Evolutionary conservation across 2,329 filamentous ascomycete genomes (phyloP).

Genomic region (Talaromyces funiculosus): DNA sequence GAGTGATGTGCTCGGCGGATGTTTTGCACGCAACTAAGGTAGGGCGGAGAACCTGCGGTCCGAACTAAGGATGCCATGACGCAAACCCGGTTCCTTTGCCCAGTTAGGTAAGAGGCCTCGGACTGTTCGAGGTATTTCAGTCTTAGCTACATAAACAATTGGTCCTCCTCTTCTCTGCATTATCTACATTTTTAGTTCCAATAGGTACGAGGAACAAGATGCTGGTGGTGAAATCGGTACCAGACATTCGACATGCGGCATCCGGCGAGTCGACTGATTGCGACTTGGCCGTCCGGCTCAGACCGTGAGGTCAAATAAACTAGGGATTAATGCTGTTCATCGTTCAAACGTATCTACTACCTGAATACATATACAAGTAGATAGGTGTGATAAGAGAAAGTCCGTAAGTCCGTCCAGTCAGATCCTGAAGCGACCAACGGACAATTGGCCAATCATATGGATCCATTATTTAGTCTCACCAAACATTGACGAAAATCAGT

Average conservation of each 20-base stretch:
- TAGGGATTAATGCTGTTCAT: not conserved
- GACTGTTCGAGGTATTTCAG: not conserved
- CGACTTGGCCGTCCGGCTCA: not conserved
- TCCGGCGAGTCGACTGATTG: not conserved
- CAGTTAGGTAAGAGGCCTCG: not conserved
- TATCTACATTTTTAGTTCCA: not conserved
- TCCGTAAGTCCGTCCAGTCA: not conserved
- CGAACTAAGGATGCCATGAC: slow-evolving; percentile 1
- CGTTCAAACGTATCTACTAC: not conserved
- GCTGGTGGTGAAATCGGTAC: not conserved
- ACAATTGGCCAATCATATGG: not conserved
- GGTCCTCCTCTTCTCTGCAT: not conserved
- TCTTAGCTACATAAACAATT: no score
- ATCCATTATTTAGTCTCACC: not conserved
- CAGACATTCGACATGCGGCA: not conserved
- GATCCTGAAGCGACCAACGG: not conserved
- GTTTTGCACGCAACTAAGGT: not conserved
- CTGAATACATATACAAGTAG: not conserved
- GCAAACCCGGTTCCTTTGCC: not conserved
- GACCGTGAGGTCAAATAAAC: not conserved
- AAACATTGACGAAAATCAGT: not conserved
- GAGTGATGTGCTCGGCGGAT: not conserved
- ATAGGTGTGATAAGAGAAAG: not conserved
- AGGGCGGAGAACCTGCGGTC: slow-evolving; percentile 1
- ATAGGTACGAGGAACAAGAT: not conserved